Evolutionary conservation across 495 filamentous ascomycete genomes (phyloP).

Genomic region (Aspergillus funiculosus): DNA sequence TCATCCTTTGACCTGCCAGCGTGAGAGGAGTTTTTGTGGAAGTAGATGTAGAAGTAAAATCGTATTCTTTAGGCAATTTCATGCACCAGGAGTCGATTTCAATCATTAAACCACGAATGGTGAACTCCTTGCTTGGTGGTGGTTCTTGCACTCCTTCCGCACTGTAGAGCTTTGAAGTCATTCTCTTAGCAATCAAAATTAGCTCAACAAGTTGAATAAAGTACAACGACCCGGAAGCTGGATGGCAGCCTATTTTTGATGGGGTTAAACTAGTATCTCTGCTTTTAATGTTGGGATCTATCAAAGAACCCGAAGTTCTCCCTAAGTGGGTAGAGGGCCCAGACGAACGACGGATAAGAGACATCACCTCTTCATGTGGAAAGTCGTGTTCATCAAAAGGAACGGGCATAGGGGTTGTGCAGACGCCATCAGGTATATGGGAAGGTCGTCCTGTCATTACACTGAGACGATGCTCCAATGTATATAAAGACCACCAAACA

Average conservation of each 20-base stretch:
- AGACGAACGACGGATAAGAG: slow-evolving; percentile 26
- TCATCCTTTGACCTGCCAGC: slow-evolving; percentile 36
- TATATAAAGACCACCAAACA: slow-evolving; percentile 58
- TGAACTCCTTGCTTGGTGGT: slow-evolving; percentile 46
- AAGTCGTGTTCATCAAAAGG: slow-evolving; percentile 48
- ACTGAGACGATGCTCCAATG: slow-evolving; percentile 51
- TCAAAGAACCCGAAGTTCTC: slow-evolving; percentile 15
- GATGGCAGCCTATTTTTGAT: slow-evolving; percentile 28
- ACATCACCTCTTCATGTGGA: slow-evolving; percentile 32
- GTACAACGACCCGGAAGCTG: slow-evolving; percentile 43
- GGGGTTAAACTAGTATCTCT: slow-evolving; percentile 15
- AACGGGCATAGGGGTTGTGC: slow-evolving; percentile 50
- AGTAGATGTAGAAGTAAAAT: slow-evolving; percentile 28
- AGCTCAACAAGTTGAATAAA: slow-evolving; percentile 45
- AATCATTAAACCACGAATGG: slow-evolving; percentile 36
- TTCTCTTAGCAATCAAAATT: slow-evolving; percentile 47
- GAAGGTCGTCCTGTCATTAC: slow-evolving; percentile 57
- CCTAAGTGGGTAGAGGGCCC: slow-evolving; percentile 21
- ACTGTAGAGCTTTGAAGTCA: slow-evolving; percentile 52
- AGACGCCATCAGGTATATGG: slow-evolving; percentile 49
- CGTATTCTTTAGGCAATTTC: slow-evolving; percentile 36
- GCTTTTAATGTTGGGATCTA: slow-evolving; percentile 6
- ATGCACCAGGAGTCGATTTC: slow-evolving; percentile 39
- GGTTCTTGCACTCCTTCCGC: slow-evolving; percentile 44
- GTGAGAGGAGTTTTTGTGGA: slow-evolving; percentile 25